These are phyloP conservation scores for Rhodotorula sp. DNA, from an alignment of 1,284 basidiomycete species.

Conservation along the genomic window DNA sequence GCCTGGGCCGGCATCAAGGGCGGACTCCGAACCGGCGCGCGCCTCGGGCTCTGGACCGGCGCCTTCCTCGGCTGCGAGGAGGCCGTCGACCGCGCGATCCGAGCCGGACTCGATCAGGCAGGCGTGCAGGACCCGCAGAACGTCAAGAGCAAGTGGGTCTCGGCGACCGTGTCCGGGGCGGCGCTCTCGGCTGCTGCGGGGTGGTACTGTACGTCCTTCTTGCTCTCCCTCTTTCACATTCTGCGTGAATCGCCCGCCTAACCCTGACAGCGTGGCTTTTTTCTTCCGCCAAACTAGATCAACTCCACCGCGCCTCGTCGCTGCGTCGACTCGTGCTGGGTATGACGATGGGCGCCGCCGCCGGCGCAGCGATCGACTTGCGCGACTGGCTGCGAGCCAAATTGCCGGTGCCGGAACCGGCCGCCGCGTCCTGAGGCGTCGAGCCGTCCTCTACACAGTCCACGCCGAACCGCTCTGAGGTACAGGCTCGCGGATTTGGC, in stretches of 20 bases:
- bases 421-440: neutral
- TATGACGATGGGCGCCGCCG: slow-evolving; percentile 32
- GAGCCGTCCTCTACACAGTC: neutral
- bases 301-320: slow-evolving; percentile 29
- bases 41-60: slow-evolving; percentile 54
- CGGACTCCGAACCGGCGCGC: slow-evolving; percentile 61
- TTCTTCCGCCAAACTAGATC: slow-evolving; percentile 16
- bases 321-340: slow-evolving; percentile 35
- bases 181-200: slow-evolving; percentile 31
- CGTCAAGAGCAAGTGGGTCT: slow-evolving; percentile 21
- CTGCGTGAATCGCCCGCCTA: no score
- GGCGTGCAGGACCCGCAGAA: neutral
- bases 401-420: slow-evolving; percentile 1
- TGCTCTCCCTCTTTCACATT: neutral
- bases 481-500: no score
- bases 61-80: slow-evolving; percentile 40
- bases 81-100: slow-evolving; percentile 14
- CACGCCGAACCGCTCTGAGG: neutral
- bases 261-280: no score
- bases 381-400: slow-evolving; percentile 29
- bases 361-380: slow-evolving; percentile 37
- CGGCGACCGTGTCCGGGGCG: slow-evolving; percentile 29
- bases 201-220: slow-evolving; percentile 37
- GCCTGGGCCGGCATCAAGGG: slow-evolving; percentile 69
- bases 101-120: neutral